phyloP scores from a whole-genome alignment of 139 green algal species.

The Chlamydomonas sp. region DNA sequence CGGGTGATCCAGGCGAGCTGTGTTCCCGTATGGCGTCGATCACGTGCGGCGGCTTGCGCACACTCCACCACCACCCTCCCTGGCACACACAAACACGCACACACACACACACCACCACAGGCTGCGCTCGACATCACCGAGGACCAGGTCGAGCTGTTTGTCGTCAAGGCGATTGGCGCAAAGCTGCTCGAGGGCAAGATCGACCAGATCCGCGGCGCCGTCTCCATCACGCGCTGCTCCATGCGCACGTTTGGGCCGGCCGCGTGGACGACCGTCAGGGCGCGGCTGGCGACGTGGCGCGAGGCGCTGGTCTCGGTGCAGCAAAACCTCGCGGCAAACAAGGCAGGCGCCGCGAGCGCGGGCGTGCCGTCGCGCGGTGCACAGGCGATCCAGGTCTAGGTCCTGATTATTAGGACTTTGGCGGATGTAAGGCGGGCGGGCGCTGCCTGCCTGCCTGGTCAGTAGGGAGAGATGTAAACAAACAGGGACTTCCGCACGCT shows the following conservation, averaged over 20 bases:
- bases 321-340: slow-evolving; percentile 5
- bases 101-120: no score
- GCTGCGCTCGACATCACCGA: slow-evolving; percentile 34
- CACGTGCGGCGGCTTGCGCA: no score
- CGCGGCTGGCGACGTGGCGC: slow-evolving; percentile 24
- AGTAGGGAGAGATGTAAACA: no score
- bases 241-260: slow-evolving; percentile 31
- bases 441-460: no score
- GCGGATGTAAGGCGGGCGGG: no score
- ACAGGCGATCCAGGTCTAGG: slow-evolving; percentile 15
- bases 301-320: slow-evolving; percentile 10
- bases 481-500: no score
- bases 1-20: no score
- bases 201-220: slow-evolving; percentile 28
- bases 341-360: slow-evolving; percentile 8
- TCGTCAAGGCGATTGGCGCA: slow-evolving; percentile 41
- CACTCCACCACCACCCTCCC: no score
- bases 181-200: slow-evolving; percentile 50
- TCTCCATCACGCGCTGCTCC: slow-evolving; percentile 35
- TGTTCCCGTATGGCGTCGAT: no score
- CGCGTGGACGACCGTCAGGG: slow-evolving; percentile 30
- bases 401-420: no score
- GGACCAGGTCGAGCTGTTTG: slow-evolving; percentile 39
- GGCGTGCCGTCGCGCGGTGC: slow-evolving; percentile 1
- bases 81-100: no score